phyloP scores from a whole-genome alignment of 306 rosid species.

The Sphenostylis stenocarpa region DNA sequence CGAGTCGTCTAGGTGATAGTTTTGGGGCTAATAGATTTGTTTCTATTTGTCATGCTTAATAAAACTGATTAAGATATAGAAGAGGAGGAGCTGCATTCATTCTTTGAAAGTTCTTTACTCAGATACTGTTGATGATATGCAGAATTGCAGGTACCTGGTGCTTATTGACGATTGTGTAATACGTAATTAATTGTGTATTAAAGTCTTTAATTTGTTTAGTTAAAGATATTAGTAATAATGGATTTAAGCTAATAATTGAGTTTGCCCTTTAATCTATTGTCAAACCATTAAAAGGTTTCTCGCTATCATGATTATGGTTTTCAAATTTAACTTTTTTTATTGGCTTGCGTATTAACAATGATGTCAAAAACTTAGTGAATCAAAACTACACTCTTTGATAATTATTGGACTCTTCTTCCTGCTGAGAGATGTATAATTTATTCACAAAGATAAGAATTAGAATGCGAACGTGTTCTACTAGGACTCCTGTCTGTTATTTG shows the following conservation, averaged over 20 bases:
- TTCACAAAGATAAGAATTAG: conserved; percentile 6
- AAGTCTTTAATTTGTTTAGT: background rate
- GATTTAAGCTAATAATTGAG: background rate
- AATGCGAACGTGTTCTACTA: conserved; percentile 4
- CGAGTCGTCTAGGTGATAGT: background rate
- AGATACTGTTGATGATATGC: background rate
- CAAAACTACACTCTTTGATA: background rate
- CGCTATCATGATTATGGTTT: background rate
- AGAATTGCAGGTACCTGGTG: background rate
- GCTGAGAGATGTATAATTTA: background rate
- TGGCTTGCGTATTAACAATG: background rate
- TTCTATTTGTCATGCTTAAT: background rate
- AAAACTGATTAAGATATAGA: background rate
- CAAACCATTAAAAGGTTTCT: background rate
- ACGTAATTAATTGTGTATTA: background rate
- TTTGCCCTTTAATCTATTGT: background rate
- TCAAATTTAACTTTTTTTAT: background rate
- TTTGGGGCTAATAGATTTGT: background rate
- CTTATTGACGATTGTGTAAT: background rate
- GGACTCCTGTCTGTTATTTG: background rate
- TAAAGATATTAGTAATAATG: background rate
- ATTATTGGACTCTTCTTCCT: conserved; percentile 4
- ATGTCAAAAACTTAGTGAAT: background rate
- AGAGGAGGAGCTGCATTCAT: background rate
- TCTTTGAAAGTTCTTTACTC: background rate